phyloP scores from a whole-genome alignment of 2,329 filamentous ascomycete genomes.

The Ilyonectria robusta region DNA sequence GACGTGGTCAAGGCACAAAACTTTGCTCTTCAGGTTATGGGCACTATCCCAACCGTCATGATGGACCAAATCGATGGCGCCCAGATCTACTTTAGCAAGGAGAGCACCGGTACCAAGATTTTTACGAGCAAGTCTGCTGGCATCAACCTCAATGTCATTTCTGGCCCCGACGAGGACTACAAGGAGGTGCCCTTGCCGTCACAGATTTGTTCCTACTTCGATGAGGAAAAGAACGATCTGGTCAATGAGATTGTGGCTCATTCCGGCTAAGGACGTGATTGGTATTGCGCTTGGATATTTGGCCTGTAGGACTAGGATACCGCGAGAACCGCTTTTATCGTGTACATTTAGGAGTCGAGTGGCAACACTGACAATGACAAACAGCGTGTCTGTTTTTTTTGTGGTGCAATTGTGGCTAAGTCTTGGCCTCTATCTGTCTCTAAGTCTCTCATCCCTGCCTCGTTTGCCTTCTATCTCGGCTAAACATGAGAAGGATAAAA shows the following conservation, averaged over 20 bases:
- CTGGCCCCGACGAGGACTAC: conserved; percentile 82
- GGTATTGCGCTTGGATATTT: conserved; percentile 35
- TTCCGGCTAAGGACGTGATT: conserved; percentile 71
- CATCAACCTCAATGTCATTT: conserved; percentile 88
- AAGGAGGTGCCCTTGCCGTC: conserved; percentile 90
- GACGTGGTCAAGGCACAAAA: conserved; percentile 97
- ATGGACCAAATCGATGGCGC: conserved; percentile 95
- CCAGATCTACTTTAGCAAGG: conserved; percentile 86
- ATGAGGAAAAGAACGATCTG: conserved; percentile 78
- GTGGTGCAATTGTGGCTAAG: neutral
- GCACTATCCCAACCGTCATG: conserved; percentile 87
- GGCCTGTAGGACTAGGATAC: conserved; percentile 39
- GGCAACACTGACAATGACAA: conserved; percentile 22
- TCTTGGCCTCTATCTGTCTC: neutral
- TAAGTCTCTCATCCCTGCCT: neutral
- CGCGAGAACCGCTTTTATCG: conserved; percentile 18
- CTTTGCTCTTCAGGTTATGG: conserved; percentile 93
- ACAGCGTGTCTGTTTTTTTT: conserved; percentile 25
- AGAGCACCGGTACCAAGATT: conserved; percentile 83
- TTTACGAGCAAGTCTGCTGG: conserved; percentile 91
- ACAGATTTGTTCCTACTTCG: conserved; percentile 86
- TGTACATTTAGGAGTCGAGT: conserved; percentile 34
- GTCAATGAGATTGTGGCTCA: conserved; percentile 97
- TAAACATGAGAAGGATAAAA: neutral
- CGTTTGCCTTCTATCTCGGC: neutral